Base-by-base conservation (phyloP, 352 stramenopile species). In the Globisporangium canariense region DNA sequence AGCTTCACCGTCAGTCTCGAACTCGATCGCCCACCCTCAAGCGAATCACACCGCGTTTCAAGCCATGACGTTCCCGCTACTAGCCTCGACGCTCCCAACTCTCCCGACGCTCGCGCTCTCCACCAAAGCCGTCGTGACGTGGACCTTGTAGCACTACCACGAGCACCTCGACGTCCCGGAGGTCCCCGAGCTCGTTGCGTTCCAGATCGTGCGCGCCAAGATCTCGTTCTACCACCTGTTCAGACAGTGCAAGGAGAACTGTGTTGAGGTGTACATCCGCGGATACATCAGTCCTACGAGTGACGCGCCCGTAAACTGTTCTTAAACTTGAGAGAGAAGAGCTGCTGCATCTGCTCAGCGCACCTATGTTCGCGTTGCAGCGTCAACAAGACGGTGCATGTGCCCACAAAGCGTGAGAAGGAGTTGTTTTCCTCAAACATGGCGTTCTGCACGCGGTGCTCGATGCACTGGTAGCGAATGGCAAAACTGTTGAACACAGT, bases 121-220 rank as follows among this genome's bases (percentile, higher is more conserved):
- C 53, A 57, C 88, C 47, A 77, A 90, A 53, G 78, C 78, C 2
- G 79, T 81, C 74, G 0, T n/a, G n/a, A n/a, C n/a, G 68, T 81
- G 25, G 75, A n/a, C n/a, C n/a, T n/a, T n/a, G n/a, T n/a, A n/a
- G n/a, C n/a, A n/a, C n/a, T n/a, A n/a, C n/a, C n/a, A n/a, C n/a
- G n/a, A n/a, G n/a, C n/a, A n/a, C n/a, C n/a, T n/a, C n/a, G n/a
- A 73, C 11, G 69, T 81, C 14, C 74, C 76, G 0, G 62, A 74
- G 16, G 74, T 71, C 8, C 68, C 67, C 13, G 69, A 79, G 55
- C 62, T 84, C 0, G 62, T 60, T 1, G 65, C 71, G 7, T 62
- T 71, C 28, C 62, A 69, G 18, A 65, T 74, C 34, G 57, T 86
- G n/a, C 77, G 77, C 11, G 73, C 67, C 20, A 74, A 73, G 13